Evolutionary conservation across 352 stramenopile species (phyloP), one percentile per base, ranked within the genome.

Genomic region (Nothophytophthora sp.): DNA sequence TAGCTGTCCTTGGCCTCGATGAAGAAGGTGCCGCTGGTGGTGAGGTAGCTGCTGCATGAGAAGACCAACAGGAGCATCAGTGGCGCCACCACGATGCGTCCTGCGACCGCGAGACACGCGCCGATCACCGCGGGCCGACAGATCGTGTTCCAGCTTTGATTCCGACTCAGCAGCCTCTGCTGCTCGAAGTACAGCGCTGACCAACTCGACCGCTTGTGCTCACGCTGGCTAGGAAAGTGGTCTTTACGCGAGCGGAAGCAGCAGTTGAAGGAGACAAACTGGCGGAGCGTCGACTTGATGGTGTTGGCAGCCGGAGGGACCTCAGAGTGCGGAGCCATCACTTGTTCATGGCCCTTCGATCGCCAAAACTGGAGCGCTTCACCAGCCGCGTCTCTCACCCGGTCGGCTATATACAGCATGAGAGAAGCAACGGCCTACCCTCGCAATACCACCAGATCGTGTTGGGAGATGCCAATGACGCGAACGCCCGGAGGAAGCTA

Each of bases 1-100:
- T 57, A 69, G 28, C 51, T 61, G 16, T 65, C 60, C 3, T 60
- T 40, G 0, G 48, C 16, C 10, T 49, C 36, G 18, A 68, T 68
- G 22, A 69, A 46, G 6, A 61, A 42, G 0, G 30, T 57, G 6
- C 24, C 41, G n/a, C n/a, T n/a, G 0, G 20, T 45, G 0, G 37
- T 54, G n/a, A 56, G 37, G 34, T 69, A 65, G 13, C 45, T 29
- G 3, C 45, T 65, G 15, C n/a, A 25, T 0, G 23, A 9, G 15
- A 60, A 52, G 20, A 69, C 27, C 1, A 56, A 1, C 7, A 43
- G 2, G 0, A 69, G 18, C 23, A 63, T 46, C 15, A 56, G 12
- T 28, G 54, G 60, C 1, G 59, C 53, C 11, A 68, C 18, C 5
- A 64, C 42, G 12, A 64, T 40, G 12, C 47, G 42, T 19, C 53